Percentiles rank a stretch among this genome's conserved stretches.
These are phyloP conservation scores for Pichia membranifaciens DNA, from an alignment of 805 yeast species.

Conservation along the genomic window DNA sequence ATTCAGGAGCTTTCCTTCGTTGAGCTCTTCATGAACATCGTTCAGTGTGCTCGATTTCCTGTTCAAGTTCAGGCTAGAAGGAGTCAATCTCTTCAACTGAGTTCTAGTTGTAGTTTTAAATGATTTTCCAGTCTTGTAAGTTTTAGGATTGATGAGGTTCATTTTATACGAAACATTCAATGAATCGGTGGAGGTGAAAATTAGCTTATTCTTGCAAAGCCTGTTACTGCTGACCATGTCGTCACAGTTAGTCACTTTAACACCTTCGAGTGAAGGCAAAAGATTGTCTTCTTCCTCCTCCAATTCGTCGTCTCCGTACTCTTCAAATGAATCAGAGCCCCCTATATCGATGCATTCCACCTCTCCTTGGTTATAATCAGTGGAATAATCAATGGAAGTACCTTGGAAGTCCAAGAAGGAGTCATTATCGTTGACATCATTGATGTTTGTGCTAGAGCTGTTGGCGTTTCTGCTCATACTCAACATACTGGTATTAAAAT, in stretches of 20 bases:
- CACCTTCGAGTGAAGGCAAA: no score
- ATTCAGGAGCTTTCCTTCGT: neutral
- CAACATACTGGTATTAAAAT: neutral
- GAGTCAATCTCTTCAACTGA: constrained; percentile 9
- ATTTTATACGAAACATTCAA: constrained; percentile 28
- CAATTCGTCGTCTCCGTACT: constrained; percentile 15
- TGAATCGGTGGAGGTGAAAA: constrained; percentile 18
- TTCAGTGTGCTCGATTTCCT: constrained; percentile 5
- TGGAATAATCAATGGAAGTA: constrained; percentile 14
- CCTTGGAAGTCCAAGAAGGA: neutral
- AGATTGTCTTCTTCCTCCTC: constrained; percentile 12
- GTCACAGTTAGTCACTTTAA: neutral
- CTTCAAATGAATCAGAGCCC: constrained; percentile 23
- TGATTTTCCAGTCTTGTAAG: neutral
- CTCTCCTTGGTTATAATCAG: constrained; percentile 21
- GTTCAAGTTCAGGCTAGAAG: constrained; percentile 19
- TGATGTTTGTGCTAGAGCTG: neutral
- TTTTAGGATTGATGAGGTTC: constrained; percentile 15
- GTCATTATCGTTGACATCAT: neutral
- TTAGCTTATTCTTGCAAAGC: neutral
- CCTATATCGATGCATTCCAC: constrained; percentile 28
- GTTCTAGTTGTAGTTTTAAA: constrained; percentile 1
- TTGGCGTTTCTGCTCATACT: no score
- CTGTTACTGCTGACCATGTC: constrained; percentile 4
- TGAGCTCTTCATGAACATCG: neutral